Evolutionary conservation across 495 filamentous ascomycete species (phyloP), one percentile per base, ranked within the genome.

Genomic region (Trichoderma gamsii): DNA sequence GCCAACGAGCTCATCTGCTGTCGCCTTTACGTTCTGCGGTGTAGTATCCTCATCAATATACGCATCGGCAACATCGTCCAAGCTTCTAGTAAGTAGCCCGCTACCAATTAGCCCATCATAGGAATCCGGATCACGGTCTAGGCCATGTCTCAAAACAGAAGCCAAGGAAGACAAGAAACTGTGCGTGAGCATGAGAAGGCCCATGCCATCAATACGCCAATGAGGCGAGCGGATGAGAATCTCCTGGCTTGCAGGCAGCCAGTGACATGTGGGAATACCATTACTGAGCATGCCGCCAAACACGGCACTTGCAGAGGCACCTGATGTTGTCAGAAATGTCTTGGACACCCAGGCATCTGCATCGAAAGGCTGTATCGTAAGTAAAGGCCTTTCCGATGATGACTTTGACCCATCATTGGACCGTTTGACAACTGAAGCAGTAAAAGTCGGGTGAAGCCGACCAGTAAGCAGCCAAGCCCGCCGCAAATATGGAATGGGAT

Each of bases 201-300:
- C 75, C 15, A 76, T 43, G 21, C 69, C 75, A 61, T 76, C 75
- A 18, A 68, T 67, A 15, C 73, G 73, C 75, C 73, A 76, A 29
- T 76, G 74, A 4, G 73, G 69, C 11, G 67, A 51, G 2, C 67
- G 68, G 15, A 76, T 9, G 1, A 76, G 43, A 0, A 76, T 13
- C 65, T 74, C 18, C 9, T 25, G n/a, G 21, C 15, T 21, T 9
- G 18, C 21, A 5, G 51, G 51, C 4, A 56, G n/a, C 51, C 51
- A 56, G 51, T 56, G 51, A 6, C 51, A 56, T 2, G 51, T 56
- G n/a, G 51, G 51, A 21, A 4, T 56, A n/a, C 51, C 51, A 9
- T 56, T 56, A n/a, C 51, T 16, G n/a, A 56, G 51, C 51, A 56
- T 56, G 8, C 21, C 21, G 16, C 4, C 18, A 56, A 21, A 56